Evolutionary conservation across 495 filamentous ascomycete species (phyloP).

Genomic region (Sporormia fimetaria): DNA sequence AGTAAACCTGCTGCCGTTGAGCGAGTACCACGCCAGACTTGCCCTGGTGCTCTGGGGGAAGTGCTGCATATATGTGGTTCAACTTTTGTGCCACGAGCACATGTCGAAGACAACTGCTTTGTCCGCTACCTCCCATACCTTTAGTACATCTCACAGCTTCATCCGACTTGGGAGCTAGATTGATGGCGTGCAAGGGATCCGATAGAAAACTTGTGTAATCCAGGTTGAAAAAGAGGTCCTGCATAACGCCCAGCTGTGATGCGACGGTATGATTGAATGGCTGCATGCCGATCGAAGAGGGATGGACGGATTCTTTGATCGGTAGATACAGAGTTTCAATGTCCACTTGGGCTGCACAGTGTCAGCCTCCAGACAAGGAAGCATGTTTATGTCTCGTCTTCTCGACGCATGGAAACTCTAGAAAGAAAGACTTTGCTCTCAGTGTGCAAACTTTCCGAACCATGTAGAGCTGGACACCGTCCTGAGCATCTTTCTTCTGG

Average conservation of each 20-base stretch:
- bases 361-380: background rate
- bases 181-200: constrained; percentile 10
- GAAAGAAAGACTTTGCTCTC: too few relatives aligned
- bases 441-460: too few relatives aligned
- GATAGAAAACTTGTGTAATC: constrained; percentile 9
- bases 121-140: background rate
- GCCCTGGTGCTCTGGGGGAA: background rate
- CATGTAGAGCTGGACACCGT: too few relatives aligned
- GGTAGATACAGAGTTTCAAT: constrained; percentile 5
- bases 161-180: constrained; percentile 1
- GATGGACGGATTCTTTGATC: constrained; percentile 2
- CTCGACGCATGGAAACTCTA: too few relatives aligned
- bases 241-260: constrained; percentile 11
- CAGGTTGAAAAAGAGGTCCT: constrained; percentile 19
- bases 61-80: constrained; percentile 9
- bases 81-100: constrained; percentile 8
- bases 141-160: constrained; percentile 1
- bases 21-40: constrained; percentile 3
- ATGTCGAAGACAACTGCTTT: constrained; percentile 5
- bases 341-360: constrained; percentile 8
- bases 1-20: constrained; percentile 12
- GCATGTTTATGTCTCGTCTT: background rate
- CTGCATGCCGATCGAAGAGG: constrained; percentile 12
- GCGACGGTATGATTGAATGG: constrained; percentile 15
- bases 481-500: too few relatives aligned